Percentiles rank a stretch among this genome's conserved stretches.
Conservation (phyloP, 2,329 filamentous ascomycete genomes). For the Metarhizium sp. region DNA sequence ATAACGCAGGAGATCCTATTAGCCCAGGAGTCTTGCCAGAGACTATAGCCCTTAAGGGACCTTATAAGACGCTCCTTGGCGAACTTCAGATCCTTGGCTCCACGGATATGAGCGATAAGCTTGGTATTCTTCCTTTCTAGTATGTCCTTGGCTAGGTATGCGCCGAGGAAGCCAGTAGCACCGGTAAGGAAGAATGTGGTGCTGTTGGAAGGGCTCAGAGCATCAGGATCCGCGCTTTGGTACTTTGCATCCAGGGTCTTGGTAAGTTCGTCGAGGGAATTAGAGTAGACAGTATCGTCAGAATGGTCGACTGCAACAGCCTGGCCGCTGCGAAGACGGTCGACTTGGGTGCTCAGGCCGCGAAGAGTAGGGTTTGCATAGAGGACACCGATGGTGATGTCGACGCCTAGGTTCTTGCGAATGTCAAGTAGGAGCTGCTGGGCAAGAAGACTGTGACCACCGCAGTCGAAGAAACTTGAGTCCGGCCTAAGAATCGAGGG, state of each 20-base stretch:
- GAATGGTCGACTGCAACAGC: conserved; percentile 22
- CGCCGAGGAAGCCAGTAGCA: conserved; percentile 69
- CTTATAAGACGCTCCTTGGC: conserved; percentile 56
- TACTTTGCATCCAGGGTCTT: conserved; percentile 35
- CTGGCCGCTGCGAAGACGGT: conserved; percentile 18
- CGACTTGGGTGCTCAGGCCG: conserved; percentile 20
- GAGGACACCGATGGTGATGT: conserved; percentile 22
- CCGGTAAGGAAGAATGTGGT: conserved; percentile 73
- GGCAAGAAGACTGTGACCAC: conserved; percentile 45
- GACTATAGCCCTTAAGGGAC: conserved; percentile 65
- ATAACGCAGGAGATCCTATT: conserved; percentile 56
- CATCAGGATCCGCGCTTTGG: conserved; percentile 25
- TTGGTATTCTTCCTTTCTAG: conserved; percentile 40
- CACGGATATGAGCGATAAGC: conserved; percentile 66
- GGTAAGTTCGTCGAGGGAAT: conserved; percentile 41
- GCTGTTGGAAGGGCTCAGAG: conserved; percentile 17
- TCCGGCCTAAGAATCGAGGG: conserved; percentile 8
- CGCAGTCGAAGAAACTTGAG: conserved; percentile 28
- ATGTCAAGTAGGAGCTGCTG: conserved; percentile 62
- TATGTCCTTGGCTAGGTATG: conserved; percentile 69
- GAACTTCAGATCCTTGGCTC: conserved; percentile 47
- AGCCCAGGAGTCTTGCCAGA: conserved; percentile 66
- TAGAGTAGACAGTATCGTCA: conserved; percentile 42
- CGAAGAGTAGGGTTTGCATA: conserved; percentile 20
- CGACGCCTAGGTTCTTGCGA: conserved; percentile 18